Conservation (phyloP, 2,329 filamentous ascomycete genomes). For the Penicillium concentricum region DNA sequence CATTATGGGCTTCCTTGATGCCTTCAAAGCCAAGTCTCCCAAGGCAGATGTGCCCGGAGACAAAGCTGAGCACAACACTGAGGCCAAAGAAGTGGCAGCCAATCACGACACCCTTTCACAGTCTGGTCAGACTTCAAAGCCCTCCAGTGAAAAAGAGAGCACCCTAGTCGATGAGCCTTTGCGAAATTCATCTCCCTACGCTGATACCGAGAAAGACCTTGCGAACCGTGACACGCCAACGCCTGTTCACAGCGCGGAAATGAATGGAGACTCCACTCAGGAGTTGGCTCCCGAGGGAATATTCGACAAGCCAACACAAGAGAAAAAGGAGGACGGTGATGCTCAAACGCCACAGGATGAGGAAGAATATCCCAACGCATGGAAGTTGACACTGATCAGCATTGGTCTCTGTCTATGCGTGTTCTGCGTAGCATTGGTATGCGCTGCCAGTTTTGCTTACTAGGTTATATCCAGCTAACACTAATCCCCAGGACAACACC, state of each 20-base stretch:
- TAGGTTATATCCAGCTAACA: background rate
- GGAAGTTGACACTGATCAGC: constrained; percentile 36
- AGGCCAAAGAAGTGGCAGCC: background rate
- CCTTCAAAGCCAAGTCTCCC: constrained; percentile 6
- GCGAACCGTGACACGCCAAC: background rate
- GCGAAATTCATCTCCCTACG: background rate
- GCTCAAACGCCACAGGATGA: constrained; percentile 19
- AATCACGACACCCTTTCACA: constrained; percentile 7
- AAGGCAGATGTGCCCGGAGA: constrained; percentile 5
- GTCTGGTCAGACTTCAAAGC: constrained; percentile 4
- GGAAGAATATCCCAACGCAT: constrained; percentile 32
- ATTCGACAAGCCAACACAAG: constrained; percentile 7
- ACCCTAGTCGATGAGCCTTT: constrained; percentile 18
- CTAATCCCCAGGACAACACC: constrained; percentile 36
- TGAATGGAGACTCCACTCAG: constrained; percentile 17
- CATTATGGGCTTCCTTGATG: constrained; percentile 7
- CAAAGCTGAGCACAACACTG: background rate
- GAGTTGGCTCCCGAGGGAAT: constrained; percentile 7
- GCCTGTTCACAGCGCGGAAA: background rate
- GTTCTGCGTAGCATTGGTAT: constrained; percentile 41
- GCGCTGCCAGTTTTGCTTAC: background rate
- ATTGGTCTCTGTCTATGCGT: constrained; percentile 39
- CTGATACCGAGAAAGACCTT: constrained; percentile 10
- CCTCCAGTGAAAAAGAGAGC: constrained; percentile 25
- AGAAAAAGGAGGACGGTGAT: constrained; percentile 5